Evolutionary conservation across 2,329 filamentous ascomycete genomes (phyloP).

Genomic region (Trichoderma sp.): DNA sequence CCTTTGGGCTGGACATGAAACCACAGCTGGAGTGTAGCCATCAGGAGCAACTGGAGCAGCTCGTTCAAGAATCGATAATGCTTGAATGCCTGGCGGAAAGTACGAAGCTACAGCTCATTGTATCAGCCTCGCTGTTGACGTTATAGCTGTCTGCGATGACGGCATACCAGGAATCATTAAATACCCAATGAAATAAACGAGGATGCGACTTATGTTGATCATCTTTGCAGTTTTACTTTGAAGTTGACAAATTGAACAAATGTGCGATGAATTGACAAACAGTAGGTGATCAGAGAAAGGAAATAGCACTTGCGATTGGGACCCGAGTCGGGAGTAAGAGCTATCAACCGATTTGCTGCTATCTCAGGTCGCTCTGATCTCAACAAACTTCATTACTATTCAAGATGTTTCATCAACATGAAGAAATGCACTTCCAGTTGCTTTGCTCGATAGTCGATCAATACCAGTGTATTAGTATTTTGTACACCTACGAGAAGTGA

Average conservation of each 20-base stretch:
- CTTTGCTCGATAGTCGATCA: background rate
- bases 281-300: background rate
- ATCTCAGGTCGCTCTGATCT: background rate
- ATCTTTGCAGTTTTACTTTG: background rate
- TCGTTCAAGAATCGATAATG: background rate
- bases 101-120: background rate
- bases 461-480: no score
- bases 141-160: no score
- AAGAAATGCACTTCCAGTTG: background rate
- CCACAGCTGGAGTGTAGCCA: conserved; percentile 23
- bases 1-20: conserved; percentile 22
- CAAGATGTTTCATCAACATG: background rate
- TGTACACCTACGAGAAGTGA: background rate
- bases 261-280: background rate
- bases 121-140: background rate
- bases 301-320: background rate
- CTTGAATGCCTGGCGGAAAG: background rate
- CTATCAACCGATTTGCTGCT: background rate
- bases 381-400: background rate
- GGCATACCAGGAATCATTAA: background rate
- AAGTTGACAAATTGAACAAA: background rate
- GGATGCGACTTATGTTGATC: background rate
- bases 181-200: background rate
- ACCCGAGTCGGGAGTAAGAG: background rate
- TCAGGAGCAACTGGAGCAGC: conserved; percentile 15